phyloP scores from a whole-genome alignment of 2,329 filamentous ascomycete genomes.

The Pseudocercospora pini-densiflorae region DNA sequence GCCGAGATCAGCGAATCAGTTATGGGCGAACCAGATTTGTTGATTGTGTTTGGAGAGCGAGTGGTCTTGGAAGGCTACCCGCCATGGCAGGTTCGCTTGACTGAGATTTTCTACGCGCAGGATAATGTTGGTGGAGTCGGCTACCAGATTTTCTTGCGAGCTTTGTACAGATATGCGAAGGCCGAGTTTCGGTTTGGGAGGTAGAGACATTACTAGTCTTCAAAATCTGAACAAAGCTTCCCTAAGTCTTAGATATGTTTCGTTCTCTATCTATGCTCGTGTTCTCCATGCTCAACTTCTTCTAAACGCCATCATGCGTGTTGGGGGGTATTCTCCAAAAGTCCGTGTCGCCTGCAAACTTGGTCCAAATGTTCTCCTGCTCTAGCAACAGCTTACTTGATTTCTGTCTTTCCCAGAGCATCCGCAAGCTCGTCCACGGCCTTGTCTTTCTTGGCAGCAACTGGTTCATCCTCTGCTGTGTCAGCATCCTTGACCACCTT shows the following conservation, averaged over 20 bases:
- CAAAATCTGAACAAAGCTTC: no score
- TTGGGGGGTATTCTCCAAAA: slow-evolving; percentile 6
- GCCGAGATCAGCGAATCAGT: slow-evolving; percentile 79
- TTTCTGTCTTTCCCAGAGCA: slow-evolving; percentile 71
- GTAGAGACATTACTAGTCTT: slow-evolving; percentile 39
- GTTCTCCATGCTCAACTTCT: not conserved
- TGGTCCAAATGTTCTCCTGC: not conserved
- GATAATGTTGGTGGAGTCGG: slow-evolving; percentile 65
- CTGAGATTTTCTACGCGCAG: slow-evolving; percentile 79
- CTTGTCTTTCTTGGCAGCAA: slow-evolving; percentile 71
- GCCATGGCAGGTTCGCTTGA: slow-evolving; percentile 93
- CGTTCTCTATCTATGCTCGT: not conserved
- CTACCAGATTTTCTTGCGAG: slow-evolving; percentile 90
- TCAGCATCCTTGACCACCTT: slow-evolving; percentile 72
- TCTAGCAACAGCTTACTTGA: slow-evolving; percentile 33
- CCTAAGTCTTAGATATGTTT: no score
- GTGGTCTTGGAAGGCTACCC: slow-evolving; percentile 90
- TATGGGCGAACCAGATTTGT: slow-evolving; percentile 86
- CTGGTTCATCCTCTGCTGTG: slow-evolving; percentile 73
- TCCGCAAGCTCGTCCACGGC: slow-evolving; percentile 82
- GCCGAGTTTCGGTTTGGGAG: slow-evolving; percentile 86
- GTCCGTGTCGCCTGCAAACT: not conserved
- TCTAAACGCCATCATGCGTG: not conserved
- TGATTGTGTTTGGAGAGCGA: slow-evolving; percentile 83
- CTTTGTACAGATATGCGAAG: slow-evolving; percentile 79